Evolutionary conservation across 2,329 filamentous ascomycete species (phyloP).

Genomic region (Neophaeococcomyces mojaviensis): DNA sequence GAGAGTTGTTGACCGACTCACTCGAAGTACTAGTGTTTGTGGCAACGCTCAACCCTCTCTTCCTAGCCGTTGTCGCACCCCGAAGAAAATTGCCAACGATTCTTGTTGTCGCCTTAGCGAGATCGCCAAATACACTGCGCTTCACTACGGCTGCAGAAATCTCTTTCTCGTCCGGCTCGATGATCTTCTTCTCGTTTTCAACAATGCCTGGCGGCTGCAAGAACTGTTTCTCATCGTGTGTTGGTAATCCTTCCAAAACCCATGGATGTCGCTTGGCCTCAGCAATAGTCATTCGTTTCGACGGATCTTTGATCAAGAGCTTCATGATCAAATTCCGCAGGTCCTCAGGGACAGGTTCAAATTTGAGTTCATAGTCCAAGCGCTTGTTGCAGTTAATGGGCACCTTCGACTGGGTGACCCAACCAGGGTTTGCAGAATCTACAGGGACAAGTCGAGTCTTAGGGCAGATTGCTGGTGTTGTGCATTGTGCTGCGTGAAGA

Average conservation of each 20-base stretch:
- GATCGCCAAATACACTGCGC: conserved; percentile 54
- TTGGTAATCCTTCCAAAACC: conserved; percentile 68
- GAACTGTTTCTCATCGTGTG: conserved; percentile 62
- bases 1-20: conserved; percentile 42
- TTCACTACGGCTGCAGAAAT: conserved; percentile 85
- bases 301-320: conserved; percentile 82
- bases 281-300: conserved; percentile 76
- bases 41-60: conserved; percentile 43
- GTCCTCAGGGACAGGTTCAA: conserved; percentile 76
- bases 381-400: conserved; percentile 60
- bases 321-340: conserved; percentile 69
- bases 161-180: conserved; percentile 76
- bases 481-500: conserved; percentile 86
- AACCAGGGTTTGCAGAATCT: conserved; percentile 31
- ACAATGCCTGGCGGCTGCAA: conserved; percentile 89
- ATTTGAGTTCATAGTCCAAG: conserved; percentile 68
- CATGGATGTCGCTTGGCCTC: conserved; percentile 93
- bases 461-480: conserved; percentile 85
- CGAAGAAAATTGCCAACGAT: conserved; percentile 24
- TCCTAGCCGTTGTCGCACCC: conserved; percentile 38
- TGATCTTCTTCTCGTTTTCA: conserved; percentile 71
- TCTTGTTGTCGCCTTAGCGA: conserved; percentile 60
- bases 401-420: conserved; percentile 10
- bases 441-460: conserved; percentile 70
- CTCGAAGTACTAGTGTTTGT: conserved; percentile 47